Conservation (phyloP, 441 rosid species). For the Rhodomyrtus psidioides region DNA sequence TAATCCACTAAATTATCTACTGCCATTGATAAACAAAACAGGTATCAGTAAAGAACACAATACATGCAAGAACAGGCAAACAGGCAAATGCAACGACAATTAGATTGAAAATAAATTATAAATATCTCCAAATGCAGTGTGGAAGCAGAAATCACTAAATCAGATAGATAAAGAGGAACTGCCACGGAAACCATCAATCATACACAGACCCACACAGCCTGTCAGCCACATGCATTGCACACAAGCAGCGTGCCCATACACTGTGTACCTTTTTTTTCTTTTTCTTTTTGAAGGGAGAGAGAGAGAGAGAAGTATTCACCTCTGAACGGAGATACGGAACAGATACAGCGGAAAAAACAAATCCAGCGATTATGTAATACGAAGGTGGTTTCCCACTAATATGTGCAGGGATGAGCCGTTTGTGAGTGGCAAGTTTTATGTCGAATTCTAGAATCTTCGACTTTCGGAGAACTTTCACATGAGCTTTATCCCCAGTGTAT, state of each 20-base stretch:
- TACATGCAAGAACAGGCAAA: neutral
- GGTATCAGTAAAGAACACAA: neutral
- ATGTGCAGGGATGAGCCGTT: conserved; percentile 80
- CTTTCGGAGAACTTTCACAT: conserved; percentile 66
- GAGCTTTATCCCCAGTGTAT: conserved; percentile 76
- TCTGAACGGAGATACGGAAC: conserved; percentile 95
- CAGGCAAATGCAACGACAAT: neutral
- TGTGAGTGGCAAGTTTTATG: conserved; percentile 80
- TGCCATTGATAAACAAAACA: neutral
- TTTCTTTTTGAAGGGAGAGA: neutral
- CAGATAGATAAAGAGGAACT: neutral
- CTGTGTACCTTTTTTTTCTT: neutral
- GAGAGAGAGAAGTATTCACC: conserved; percentile 26
- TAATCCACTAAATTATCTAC: neutral
- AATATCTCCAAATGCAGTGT: neutral
- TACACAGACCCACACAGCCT: neutral
- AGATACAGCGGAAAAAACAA: conserved; percentile 81
- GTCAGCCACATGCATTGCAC: neutral
- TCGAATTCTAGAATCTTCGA: conserved; percentile 47
- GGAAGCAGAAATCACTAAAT: neutral
- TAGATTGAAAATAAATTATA: neutral
- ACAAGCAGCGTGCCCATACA: neutral
- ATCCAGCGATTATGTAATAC: conserved; percentile 87
- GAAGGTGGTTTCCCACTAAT: conserved; percentile 73
- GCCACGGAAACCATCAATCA: neutral